These are phyloP conservation scores for Penicillium robsamsonii DNA, from an alignment of 495 filamentous ascomycete genomes.

Conservation along the genomic window DNA sequence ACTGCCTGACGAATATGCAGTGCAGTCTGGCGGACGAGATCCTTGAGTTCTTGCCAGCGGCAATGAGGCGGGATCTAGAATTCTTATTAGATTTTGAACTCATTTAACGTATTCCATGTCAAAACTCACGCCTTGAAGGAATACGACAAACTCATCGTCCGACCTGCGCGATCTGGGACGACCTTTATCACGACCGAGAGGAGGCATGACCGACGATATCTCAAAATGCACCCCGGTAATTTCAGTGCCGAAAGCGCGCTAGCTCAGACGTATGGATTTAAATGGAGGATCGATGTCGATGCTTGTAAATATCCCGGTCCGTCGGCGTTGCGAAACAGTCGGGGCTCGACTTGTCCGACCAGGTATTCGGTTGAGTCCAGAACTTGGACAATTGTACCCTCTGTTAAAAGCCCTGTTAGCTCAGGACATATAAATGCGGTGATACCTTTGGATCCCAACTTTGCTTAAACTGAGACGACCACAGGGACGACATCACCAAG, in stretches of 20 bases:
- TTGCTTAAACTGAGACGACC: not conserved
- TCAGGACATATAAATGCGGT: conserved; percentile 2
- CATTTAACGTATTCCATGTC: not conserved
- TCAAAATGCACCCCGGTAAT: conserved; percentile 2
- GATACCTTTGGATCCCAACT: not conserved
- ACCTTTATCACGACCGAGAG: conserved; percentile 33
- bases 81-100: conserved; percentile 8
- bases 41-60: conserved; percentile 51
- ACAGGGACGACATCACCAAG: not conserved
- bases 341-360: conserved; percentile 18
- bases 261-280: not conserved
- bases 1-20: conserved; percentile 49
- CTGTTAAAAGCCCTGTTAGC: not conserved
- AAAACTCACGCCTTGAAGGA: conserved; percentile 44
- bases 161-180: conserved; percentile 34
- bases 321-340: conserved; percentile 24
- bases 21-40: conserved; percentile 47
- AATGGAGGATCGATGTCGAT: conserved; percentile 1
- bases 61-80: conserved; percentile 47
- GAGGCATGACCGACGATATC: conserved; percentile 29
- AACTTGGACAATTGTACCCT: conserved; percentile 12
- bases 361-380: conserved; percentile 15
- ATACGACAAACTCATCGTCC: conserved; percentile 49
- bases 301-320: conserved; percentile 3
- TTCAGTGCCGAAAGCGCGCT: conserved; percentile 1